phyloP scores from a whole-genome alignment of 2,329 filamentous ascomycete genomes.

The Fusarium aywerte region DNA sequence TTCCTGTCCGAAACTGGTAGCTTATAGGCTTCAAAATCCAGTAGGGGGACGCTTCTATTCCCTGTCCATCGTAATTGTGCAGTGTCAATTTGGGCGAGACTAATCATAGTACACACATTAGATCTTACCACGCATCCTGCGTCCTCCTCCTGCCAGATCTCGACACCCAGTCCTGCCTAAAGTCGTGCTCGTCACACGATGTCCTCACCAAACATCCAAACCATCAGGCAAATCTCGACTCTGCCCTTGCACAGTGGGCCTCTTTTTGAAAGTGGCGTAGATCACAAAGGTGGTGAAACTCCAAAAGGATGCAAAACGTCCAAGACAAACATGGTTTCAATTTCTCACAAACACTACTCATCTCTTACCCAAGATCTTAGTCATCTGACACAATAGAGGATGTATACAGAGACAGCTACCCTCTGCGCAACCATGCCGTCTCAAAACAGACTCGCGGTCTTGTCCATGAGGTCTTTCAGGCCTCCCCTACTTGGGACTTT shows the following conservation, averaged over 20 bases:
- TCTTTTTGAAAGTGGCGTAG: neutral
- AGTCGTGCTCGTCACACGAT: constrained; percentile 15
- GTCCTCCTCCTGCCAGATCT: constrained; percentile 31
- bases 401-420: neutral
- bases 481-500: constrained; percentile 8
- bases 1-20: neutral
- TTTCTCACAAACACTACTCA: neutral
- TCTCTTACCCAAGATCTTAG: neutral
- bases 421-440: constrained; percentile 16
- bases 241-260: neutral
- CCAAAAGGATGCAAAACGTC: neutral
- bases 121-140: constrained; percentile 23
- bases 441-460: neutral
- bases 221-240: neutral
- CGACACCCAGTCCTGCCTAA: neutral
- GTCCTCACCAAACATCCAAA: neutral
- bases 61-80: neutral
- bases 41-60: neutral
- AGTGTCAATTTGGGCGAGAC: neutral
- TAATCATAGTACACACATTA: neutral
- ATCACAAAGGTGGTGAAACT: neutral
- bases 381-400: neutral
- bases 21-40: neutral
- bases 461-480: constrained; percentile 10
- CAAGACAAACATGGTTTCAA: neutral